These are phyloP conservation scores for Saccharomycopsis javanensis DNA, from an alignment of 805 yeast genomes.

Conservation along the genomic window DNA sequence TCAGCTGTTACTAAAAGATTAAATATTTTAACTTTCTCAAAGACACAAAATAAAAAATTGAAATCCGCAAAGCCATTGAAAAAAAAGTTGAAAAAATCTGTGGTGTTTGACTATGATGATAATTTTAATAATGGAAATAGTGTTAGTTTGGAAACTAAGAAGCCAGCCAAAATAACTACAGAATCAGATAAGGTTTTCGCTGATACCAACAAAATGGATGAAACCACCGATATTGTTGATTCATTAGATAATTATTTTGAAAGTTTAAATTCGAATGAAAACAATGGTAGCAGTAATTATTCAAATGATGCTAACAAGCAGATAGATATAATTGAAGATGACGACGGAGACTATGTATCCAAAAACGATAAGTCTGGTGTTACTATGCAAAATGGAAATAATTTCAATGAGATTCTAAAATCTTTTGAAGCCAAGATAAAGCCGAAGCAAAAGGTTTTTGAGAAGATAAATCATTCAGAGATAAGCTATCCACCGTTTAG, in stretches of 20 bases:
- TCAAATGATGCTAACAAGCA: constrained; percentile 2
- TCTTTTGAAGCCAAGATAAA: constrained; percentile 6
- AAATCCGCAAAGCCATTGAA: not conserved
- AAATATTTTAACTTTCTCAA: not conserved
- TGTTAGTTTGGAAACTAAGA: not conserved
- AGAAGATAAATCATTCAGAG: constrained; percentile 12
- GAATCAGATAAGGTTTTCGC: not conserved
- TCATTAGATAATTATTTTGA: constrained; percentile 5
- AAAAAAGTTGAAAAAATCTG: not conserved
- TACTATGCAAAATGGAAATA: constrained; percentile 1
- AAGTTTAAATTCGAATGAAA: not conserved
- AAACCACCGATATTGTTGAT: not conserved
- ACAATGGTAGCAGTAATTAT: not conserved
- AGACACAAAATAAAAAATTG: not conserved
- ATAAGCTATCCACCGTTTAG: constrained; percentile 44
- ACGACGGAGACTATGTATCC: constrained; percentile 5
- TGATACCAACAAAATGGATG: not conserved
- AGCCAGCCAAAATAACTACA: not conserved
- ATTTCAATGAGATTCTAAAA: constrained; percentile 9
- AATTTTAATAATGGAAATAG: not conserved
- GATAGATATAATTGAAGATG: constrained; percentile 8
- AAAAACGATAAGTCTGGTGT: constrained; percentile 4
- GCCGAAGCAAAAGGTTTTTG: constrained; percentile 6
- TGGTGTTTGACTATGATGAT: not conserved
- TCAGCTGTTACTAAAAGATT: not conserved